Evolutionary conservation across 805 yeast genomes (phyloP).

Genomic region (Yamadazyma paraphyllophila): DNA sequence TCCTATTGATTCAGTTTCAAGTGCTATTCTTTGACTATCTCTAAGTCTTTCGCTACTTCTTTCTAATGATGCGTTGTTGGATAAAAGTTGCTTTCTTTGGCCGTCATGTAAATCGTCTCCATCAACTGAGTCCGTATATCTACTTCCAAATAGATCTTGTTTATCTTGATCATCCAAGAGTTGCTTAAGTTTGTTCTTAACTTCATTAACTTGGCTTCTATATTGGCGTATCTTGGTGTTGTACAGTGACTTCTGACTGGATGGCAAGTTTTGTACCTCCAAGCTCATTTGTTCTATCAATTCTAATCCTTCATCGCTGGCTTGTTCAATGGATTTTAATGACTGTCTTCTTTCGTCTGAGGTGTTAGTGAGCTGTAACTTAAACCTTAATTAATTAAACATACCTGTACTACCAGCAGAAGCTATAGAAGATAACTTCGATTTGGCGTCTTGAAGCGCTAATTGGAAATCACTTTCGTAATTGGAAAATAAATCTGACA

Average conservation of each 20-base stretch:
- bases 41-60: constrained; percentile 77
- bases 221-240: constrained; percentile 77
- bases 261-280: constrained; percentile 83
- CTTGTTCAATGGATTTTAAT: constrained; percentile 58
- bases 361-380: constrained; percentile 18
- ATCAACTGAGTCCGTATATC: constrained; percentile 31
- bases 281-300: constrained; percentile 82
- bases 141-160: constrained; percentile 64
- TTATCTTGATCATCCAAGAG: constrained; percentile 72
- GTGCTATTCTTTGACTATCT: constrained; percentile 86
- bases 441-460: constrained; percentile 66
- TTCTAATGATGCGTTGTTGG: constrained; percentile 76
- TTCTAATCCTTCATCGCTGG: constrained; percentile 79
- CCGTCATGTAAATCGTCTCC: constrained; percentile 45
- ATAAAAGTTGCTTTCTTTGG: constrained; percentile 79
- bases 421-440: constrained; percentile 52
- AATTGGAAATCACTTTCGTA: constrained; percentile 74
- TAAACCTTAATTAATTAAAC: constrained; percentile 1
- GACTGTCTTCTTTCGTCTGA: constrained; percentile 51
- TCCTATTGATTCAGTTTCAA: constrained; percentile 90
- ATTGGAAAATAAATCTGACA: constrained; percentile 44
- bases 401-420: constrained; percentile 13
- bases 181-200: constrained; percentile 54
- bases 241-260: constrained; percentile 63
- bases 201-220: constrained; percentile 54